phyloP scores from a whole-genome alignment of 495 filamentous ascomycete genomes.

The Penicillium verhagenii region DNA sequence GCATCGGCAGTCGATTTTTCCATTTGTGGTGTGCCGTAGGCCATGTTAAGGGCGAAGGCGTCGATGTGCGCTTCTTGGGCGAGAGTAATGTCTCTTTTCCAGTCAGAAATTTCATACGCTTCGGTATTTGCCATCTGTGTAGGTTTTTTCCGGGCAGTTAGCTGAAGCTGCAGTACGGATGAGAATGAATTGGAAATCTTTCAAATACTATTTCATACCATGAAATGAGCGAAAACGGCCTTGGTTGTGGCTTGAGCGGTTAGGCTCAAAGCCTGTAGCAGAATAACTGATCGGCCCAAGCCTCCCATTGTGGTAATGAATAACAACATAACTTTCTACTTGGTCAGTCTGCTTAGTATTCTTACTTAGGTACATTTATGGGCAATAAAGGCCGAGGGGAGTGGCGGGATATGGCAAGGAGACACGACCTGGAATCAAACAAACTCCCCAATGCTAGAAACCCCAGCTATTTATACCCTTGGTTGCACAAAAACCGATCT shows the following conservation, averaged over 20 bases:
- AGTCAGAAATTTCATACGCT: conserved; percentile 41
- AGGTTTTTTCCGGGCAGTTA: background rate
- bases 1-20: conserved; percentile 47
- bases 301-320: background rate
- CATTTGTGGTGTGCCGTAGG: conserved; percentile 45
- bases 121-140: conserved; percentile 26
- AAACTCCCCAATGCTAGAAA: background rate
- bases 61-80: conserved; percentile 66
- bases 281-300: background rate
- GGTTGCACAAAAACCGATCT: background rate
- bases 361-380: background rate
- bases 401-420: background rate
- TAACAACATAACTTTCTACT: background rate
- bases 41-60: conserved; percentile 73
- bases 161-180: background rate
- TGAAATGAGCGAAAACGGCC: conserved; percentile 39
- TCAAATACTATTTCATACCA: conserved; percentile 20
- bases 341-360: background rate
- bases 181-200: background rate
- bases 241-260: conserved; percentile 10
- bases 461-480: background rate
- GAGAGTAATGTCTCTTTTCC: conserved; percentile 56
- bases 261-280: background rate
- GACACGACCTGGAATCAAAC: background rate
- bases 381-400: background rate